phyloP scores from a whole-genome alignment of 768 basidiomycete species.

The Boletus edulis region DNA sequence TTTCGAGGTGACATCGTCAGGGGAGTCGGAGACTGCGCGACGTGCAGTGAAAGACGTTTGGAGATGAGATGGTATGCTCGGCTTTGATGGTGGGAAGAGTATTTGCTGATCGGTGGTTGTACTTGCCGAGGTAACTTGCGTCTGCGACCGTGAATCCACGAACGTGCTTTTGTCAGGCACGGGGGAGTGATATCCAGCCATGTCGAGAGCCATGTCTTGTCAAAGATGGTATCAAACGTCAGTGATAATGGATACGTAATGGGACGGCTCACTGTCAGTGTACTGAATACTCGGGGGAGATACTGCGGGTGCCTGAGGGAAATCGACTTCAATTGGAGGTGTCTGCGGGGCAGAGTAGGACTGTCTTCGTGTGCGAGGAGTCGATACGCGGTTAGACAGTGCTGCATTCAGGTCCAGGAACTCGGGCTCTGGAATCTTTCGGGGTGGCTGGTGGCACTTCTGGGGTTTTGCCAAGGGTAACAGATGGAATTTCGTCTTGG shows the following conservation, averaged over 20 bases:
- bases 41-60: slow-evolving; percentile 37
- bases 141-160: slow-evolving; percentile 6
- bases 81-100: slow-evolving; percentile 22
- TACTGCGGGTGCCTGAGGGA: slow-evolving; percentile 38
- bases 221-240: slow-evolving; percentile 3
- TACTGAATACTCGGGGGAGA: slow-evolving; percentile 61
- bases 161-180: not conserved
- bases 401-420: slow-evolving; percentile 79
- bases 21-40: slow-evolving; percentile 62
- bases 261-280: slow-evolving; percentile 45
- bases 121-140: slow-evolving; percentile 6
- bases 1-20: slow-evolving; percentile 40
- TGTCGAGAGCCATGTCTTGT: slow-evolving; percentile 76
- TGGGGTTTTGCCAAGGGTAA: slow-evolving; percentile 17
- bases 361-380: slow-evolving; percentile 22
- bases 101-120: slow-evolving; percentile 7
- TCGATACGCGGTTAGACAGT: slow-evolving; percentile 9
- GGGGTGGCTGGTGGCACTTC: slow-evolving; percentile 6
- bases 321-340: slow-evolving; percentile 43
- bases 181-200: slow-evolving; percentile 70
- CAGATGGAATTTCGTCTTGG: slow-evolving; percentile 30
- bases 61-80: slow-evolving; percentile 20
- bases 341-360: slow-evolving; percentile 29
- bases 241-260: slow-evolving; percentile 3
- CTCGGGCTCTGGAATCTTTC: slow-evolving; percentile 59